Evolutionary conservation across 371 early-diverging fungal species (phyloP).

Genomic region (Mucor irregularis): DNA sequence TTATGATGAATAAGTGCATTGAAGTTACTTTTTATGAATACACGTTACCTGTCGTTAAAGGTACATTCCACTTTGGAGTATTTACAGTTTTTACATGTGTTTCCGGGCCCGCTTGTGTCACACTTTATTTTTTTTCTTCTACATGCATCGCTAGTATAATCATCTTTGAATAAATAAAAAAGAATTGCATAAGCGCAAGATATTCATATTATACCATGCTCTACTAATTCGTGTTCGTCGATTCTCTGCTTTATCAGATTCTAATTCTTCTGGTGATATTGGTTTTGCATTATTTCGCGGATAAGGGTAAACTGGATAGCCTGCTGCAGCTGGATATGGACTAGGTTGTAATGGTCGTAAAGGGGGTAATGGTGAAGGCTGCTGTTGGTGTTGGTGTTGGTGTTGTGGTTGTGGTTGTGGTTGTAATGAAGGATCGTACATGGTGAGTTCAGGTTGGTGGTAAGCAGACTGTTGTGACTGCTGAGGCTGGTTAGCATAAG

Average conservation of each 20-base stretch:
- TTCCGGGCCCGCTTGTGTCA: constrained; percentile 18
- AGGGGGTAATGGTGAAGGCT: neutral
- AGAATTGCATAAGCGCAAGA: neutral
- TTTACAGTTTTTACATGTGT: constrained; percentile 31
- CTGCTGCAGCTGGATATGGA: constrained; percentile 6
- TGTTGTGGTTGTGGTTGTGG: neutral
- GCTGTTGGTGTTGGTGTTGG: neutral
- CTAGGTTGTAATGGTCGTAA: constrained; percentile 14
- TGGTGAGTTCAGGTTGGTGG: too few relatives aligned
- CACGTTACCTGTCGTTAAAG: constrained; percentile 35
- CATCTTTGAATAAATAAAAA: neutral
- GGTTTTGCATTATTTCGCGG: neutral
- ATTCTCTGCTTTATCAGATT: constrained; percentile 7
- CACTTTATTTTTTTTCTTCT: constrained; percentile 38
- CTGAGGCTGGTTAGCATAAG: neutral
- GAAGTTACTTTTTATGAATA: neutral
- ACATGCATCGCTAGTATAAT: constrained; percentile 28
- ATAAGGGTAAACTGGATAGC: constrained; percentile 10
- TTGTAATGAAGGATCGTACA: neutral
- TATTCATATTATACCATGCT: constrained; percentile 33
- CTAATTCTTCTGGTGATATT: neutral
- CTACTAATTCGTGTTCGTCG: constrained; percentile 44
- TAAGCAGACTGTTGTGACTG: neutral
- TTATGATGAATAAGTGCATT: constrained; percentile 4
- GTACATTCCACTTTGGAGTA: constrained; percentile 22